These are phyloP conservation scores for Neopestalotiopsis sp. DNA, from an alignment of 2,329 filamentous ascomycete species.

Conservation along the genomic window DNA sequence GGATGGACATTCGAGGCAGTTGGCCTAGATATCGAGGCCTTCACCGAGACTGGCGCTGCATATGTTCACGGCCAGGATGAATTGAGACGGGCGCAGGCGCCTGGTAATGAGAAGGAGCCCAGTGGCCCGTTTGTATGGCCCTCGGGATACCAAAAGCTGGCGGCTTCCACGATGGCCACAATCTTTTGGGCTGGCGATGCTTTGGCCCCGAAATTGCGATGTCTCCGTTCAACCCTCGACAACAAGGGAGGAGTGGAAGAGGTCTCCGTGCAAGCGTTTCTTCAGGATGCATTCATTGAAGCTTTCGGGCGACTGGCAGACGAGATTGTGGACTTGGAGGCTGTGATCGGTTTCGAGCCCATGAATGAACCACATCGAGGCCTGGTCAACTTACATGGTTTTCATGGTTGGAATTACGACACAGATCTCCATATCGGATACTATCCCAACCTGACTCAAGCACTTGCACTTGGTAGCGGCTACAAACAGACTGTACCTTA, in stretches of 20 bases:
- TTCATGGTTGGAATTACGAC: conserved; percentile 47
- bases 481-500: conserved; percentile 43
- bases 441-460: conserved; percentile 43
- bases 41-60: conserved; percentile 36
- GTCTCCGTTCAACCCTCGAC: conserved; percentile 19
- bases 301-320: conserved; percentile 43
- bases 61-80: conserved; percentile 44
- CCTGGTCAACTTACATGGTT: conserved; percentile 44
- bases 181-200: conserved; percentile 35
- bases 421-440: conserved; percentile 48
- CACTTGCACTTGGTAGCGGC: conserved; percentile 47
- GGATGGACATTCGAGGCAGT: conserved; percentile 48
- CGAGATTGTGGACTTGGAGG: conserved; percentile 37
- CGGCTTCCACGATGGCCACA: conserved; percentile 38
- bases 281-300: conserved; percentile 41
- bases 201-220: conserved; percentile 30
- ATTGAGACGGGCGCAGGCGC: conserved; percentile 30
- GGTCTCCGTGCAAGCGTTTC: conserved; percentile 35
- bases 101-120: conserved; percentile 36
- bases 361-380: conserved; percentile 50
- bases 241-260: not conserved
- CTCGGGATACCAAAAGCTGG: conserved; percentile 44
- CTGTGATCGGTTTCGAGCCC: conserved; percentile 46
- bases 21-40: conserved; percentile 44
- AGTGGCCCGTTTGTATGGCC: conserved; percentile 45